Conservation (phyloP, 2,329 filamentous ascomycete genomes). For the Xylaria sp. region DNA sequence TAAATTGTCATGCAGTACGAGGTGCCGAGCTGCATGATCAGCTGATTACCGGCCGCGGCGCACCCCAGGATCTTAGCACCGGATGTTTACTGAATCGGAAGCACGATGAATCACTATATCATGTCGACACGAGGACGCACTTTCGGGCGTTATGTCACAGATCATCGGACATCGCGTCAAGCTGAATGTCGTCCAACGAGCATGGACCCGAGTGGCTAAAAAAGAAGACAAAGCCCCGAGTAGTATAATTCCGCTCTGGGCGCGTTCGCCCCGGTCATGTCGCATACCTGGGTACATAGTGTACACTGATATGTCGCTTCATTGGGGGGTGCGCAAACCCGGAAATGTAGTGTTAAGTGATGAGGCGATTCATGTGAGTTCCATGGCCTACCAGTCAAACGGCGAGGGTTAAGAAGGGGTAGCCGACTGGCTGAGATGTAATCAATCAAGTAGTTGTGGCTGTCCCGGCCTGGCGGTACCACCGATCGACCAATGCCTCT, state of each 20-base stretch:
- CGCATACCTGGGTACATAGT: background rate
- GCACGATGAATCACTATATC: constrained; percentile 28
- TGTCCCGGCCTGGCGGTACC: constrained; percentile 38
- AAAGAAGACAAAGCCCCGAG: constrained; percentile 22
- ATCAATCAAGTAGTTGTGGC: constrained; percentile 31
- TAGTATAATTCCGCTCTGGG: constrained; percentile 12
- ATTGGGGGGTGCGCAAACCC: constrained; percentile 22
- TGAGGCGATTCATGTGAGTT: constrained; percentile 18
- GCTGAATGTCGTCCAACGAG: constrained; percentile 24
- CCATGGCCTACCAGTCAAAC: constrained; percentile 24
- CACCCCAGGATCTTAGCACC: constrained; percentile 36
- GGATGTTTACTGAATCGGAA: constrained; percentile 25
- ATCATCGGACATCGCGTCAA: constrained; percentile 8
- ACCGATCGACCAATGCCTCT: constrained; percentile 34
- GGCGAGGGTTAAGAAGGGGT: background rate
- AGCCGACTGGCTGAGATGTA: constrained; percentile 30
- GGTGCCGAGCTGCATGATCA: constrained; percentile 39
- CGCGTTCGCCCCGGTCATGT: constrained; percentile 23
- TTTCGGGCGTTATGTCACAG: constrained; percentile 24
- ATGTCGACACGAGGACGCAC: constrained; percentile 29
- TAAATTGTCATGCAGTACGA: constrained; percentile 38
- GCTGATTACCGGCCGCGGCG: constrained; percentile 36
- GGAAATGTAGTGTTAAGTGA: constrained; percentile 5
- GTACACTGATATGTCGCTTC: constrained; percentile 16
- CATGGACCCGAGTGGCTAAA: constrained; percentile 22